Conservation (phyloP, 768 basidiomycete genomes). For the Phlebiopsis gigantea region DNA sequence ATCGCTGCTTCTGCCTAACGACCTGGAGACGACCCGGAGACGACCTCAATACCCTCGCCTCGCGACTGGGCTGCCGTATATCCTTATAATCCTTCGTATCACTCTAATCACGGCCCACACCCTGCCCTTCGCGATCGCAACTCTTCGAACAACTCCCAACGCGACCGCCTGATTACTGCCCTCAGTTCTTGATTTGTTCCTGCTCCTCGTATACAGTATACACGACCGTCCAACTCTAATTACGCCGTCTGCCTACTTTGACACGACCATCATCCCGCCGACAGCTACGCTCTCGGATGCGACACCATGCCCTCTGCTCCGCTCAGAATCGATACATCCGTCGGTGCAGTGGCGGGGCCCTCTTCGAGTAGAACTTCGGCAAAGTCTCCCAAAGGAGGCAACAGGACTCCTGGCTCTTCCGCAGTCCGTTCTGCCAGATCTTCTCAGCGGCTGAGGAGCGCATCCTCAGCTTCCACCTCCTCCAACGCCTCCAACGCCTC, state of each 20-base stretch:
- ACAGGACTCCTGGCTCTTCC: constrained; percentile 11
- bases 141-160: too few species aligned
- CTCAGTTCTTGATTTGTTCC: neutral
- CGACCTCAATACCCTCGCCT: constrained; percentile 1
- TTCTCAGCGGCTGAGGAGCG: constrained; percentile 20
- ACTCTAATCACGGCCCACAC: neutral
- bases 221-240: neutral
- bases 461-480: constrained; percentile 21
- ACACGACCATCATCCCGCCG: neutral
- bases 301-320: constrained; percentile 21
- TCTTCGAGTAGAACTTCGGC: constrained; percentile 15
- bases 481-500: constrained; percentile 20
- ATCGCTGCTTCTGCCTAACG: neutral
- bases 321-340: constrained; percentile 30
- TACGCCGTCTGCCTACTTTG: neutral
- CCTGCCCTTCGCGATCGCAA: neutral
- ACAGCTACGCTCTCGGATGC: neutral
- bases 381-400: constrained; percentile 3
- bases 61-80: neutral
- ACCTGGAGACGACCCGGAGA: constrained; percentile 4
- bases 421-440: constrained; percentile 20
- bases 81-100: constrained; percentile 3
- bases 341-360: constrained; percentile 17
- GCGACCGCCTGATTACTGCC: constrained; percentile 6
- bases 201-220: neutral